Evolutionary conservation across 768 basidiomycete genomes (phyloP).

Genomic region (Pulveroboletus sp.): DNA sequence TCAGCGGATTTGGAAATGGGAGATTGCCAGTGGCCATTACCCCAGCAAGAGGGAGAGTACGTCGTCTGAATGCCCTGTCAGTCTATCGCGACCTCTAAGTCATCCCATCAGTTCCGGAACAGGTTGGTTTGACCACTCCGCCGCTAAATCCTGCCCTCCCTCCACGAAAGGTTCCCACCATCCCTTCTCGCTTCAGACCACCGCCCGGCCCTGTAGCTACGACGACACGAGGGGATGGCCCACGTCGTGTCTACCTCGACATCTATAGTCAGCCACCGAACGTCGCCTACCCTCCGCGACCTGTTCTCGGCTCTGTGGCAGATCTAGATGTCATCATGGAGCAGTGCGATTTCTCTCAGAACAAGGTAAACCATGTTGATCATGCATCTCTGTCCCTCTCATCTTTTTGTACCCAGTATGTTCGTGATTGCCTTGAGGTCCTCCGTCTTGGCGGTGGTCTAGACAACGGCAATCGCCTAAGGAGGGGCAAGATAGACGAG

Average conservation of each 20-base stretch:
- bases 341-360: slow-evolving; percentile 83
- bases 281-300: slow-evolving; percentile 83
- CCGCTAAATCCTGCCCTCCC: slow-evolving; percentile 76
- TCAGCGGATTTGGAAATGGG: slow-evolving; percentile 93
- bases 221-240: slow-evolving; percentile 67
- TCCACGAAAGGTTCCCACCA: slow-evolving; percentile 40
- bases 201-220: slow-evolving; percentile 45
- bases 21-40: slow-evolving; percentile 89
- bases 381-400: slow-evolving; percentile 1
- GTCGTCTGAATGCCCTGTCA: slow-evolving; percentile 26
- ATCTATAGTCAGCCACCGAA: slow-evolving; percentile 55
- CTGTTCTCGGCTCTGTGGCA: slow-evolving; percentile 75
- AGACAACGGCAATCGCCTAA: slow-evolving; percentile 71
- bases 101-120: slow-evolving; percentile 56
- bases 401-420: slow-evolving; percentile 53
- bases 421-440: slow-evolving; percentile 95
- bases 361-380: slow-evolving; percentile 47
- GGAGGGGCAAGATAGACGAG: slow-evolving; percentile 70
- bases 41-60: slow-evolving; percentile 75
- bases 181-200: slow-evolving; percentile 46
- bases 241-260: slow-evolving; percentile 74
- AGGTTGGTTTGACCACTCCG: slow-evolving; percentile 50
- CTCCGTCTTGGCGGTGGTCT: slow-evolving; percentile 87
- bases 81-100: background rate
- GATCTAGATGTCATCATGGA: slow-evolving; percentile 91